phyloP scores from a whole-genome alignment of 352 stramenopile genomes.

The Phytophthora agathidicida region DNA sequence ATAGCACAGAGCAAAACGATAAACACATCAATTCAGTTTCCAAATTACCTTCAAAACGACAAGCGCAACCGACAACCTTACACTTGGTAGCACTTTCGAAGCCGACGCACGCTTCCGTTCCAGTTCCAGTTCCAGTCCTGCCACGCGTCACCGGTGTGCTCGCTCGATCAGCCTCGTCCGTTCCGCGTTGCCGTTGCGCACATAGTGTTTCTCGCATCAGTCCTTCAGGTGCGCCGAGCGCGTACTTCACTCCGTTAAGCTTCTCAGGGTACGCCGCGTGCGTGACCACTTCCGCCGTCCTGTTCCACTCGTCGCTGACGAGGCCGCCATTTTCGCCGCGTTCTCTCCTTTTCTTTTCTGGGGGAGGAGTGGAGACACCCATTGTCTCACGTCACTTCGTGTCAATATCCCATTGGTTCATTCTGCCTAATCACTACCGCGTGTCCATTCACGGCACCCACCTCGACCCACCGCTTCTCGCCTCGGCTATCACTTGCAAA shows the following conservation, averaged over 20 bases:
- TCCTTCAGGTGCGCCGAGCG: not conserved
- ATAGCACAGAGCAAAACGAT: no score
- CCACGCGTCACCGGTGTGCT: not conserved
- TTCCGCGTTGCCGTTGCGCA: not conserved
- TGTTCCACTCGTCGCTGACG: not conserved
- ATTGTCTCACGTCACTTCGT: slow-evolving; percentile 6
- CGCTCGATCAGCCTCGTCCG: not conserved
- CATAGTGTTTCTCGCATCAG: not conserved
- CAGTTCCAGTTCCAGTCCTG: slow-evolving; percentile 1
- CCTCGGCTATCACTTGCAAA: slow-evolving; percentile 8
- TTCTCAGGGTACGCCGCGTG: slow-evolving; percentile 1
- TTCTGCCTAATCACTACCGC: not conserved
- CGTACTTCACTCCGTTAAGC: not conserved
- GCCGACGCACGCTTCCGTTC: not conserved
- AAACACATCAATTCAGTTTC: no score
- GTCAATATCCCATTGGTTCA: slow-evolving; percentile 1
- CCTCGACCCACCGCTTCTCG: not conserved
- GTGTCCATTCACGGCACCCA: not conserved
- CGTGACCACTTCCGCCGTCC: not conserved
- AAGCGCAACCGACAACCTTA: no score
- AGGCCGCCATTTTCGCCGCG: not conserved
- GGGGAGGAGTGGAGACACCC: not conserved
- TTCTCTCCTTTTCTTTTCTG: slow-evolving; percentile 2
- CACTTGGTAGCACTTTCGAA: slow-evolving; percentile 3
- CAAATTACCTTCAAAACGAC: no score